A percentile compares a stretch with the other conserved stretches of the same genome.
These are phyloP conservation scores for Suhomyces bribrorum DNA, from an alignment of 1,139 yeast species.

Conservation along the genomic window DNA sequence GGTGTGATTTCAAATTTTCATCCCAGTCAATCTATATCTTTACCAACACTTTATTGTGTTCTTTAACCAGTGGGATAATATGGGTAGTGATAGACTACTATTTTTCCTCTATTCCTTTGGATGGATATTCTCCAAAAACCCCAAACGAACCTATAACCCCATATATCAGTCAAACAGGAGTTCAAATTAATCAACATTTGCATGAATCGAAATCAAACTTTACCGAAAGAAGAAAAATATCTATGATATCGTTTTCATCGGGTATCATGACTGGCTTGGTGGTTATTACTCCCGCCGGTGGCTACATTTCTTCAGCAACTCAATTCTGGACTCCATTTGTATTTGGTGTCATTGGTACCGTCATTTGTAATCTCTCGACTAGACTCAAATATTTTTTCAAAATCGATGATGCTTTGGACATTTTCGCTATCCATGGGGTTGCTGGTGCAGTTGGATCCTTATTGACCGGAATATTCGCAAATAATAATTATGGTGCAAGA, in stretches of 20 bases:
- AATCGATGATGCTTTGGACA: constrained; percentile 48
- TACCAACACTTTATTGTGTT: constrained; percentile 38
- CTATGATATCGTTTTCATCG: constrained; percentile 44
- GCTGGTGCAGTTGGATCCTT: constrained; percentile 47
- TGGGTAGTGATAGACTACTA: constrained; percentile 46
- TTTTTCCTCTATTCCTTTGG: constrained; percentile 42
- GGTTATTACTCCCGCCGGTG: constrained; percentile 50
- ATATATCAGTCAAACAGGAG: constrained; percentile 23
- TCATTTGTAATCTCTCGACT: constrained; percentile 40
- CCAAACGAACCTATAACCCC: constrained; percentile 1
- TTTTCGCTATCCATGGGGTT: constrained; percentile 49
- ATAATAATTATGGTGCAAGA: constrained; percentile 28
- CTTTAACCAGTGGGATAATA: constrained; percentile 36
- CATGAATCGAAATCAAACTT: constrained; percentile 24
- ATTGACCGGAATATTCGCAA: constrained; percentile 46
- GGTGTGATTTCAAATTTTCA: constrained; percentile 46
- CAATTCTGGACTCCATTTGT: constrained; percentile 47
- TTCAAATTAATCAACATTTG: constrained; percentile 20
- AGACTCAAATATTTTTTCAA: constrained; percentile 40
- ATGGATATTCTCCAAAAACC: constrained; percentile 15
- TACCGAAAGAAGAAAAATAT: constrained; percentile 31
- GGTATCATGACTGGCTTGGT: constrained; percentile 49
- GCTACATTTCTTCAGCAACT: constrained; percentile 37
- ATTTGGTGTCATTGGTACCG: constrained; percentile 43
- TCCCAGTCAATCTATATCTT: constrained; percentile 35